phyloP scores from a whole-genome alignment of 2,329 filamentous ascomycete genomes.

The Metarhizium guizhouense region DNA sequence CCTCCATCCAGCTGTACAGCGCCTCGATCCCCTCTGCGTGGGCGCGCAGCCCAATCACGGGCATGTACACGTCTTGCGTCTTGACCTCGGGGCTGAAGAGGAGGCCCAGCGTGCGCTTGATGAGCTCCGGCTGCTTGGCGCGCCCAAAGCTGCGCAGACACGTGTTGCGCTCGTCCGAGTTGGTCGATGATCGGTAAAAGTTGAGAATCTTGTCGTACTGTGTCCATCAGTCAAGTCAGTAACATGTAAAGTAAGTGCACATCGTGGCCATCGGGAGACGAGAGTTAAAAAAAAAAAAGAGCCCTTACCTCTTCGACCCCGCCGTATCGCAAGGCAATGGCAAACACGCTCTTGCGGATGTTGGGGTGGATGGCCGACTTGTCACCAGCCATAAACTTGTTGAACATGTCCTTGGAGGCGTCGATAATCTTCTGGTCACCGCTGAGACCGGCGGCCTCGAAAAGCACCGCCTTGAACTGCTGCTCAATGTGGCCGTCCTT shows the following conservation, averaged over 20 bases:
- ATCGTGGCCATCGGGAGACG: too few species aligned
- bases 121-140: conserved; percentile 67
- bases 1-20: conserved; percentile 73
- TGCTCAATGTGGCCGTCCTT: conserved; percentile 82
- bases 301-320: conserved; percentile 64
- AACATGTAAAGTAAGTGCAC: not conserved
- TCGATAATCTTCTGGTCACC: conserved; percentile 72
- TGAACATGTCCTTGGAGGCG: conserved; percentile 84
- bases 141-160: conserved; percentile 77
- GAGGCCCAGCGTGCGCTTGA: conserved; percentile 70
- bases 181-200: conserved; percentile 65
- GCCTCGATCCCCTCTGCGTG: conserved; percentile 72
- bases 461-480: conserved; percentile 90
- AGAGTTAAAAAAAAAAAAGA: not conserved
- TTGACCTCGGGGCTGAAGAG: conserved; percentile 76
- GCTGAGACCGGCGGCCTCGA: conserved; percentile 70
- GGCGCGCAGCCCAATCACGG: conserved; percentile 66
- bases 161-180: conserved; percentile 76
- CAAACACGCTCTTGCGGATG: conserved; percentile 77
- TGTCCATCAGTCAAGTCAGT: not conserved
- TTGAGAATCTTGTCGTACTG: conserved; percentile 70
- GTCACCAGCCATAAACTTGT: conserved; percentile 73
- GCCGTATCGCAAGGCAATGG: conserved; percentile 74
- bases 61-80: conserved; percentile 90
- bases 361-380: conserved; percentile 81